Evolutionary conservation across 495 filamentous ascomycete species (phyloP), one percentile per base, ranked within the genome.

Genomic region (Daldinia concentrica): DNA sequence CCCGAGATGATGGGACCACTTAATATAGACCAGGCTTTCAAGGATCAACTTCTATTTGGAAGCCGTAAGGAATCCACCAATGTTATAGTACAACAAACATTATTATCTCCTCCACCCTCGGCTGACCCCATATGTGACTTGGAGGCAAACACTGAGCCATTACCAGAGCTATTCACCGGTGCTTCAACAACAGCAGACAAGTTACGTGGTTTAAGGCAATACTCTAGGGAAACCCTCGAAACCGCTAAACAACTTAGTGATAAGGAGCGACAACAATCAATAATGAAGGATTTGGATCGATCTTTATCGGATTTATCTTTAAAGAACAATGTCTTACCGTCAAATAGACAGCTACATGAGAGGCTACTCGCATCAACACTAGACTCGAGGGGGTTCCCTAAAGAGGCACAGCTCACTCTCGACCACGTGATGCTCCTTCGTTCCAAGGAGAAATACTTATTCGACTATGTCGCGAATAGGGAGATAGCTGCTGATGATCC

Each of bases 361-460:
- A 74, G 75, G 15, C 70, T 85, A 14, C 79, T 87, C 71, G 59
- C 80, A 80, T 71, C 81, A 78, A 61, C 86, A 84, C 56, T 89
- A n/a, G 70, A 79, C 22, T 70, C 75, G 12, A 70, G 59, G 26
- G 74, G 75, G 2, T 76, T 82, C 6, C 76, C 82, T 4, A 78
- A 73, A 48, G 66, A 78, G 62, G 81, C 79, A 24, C 80, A 82
- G 11, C 72, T 69, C 9, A 61, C 81, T 1, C 43, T 85, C 1
- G 82, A 85, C 36, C 82, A 86, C 58, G 64, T 68, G 6, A 84
- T 83, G 79, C 77, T 84, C 6, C 71, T 83, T 66, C 84, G 86
- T 22, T 80, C 91, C 62, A 85, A 85, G 63, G 89, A 91, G 75
- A 91, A 92, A 1, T 98, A 98, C 75, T 81, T 92, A 1, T 93